A percentile compares a stretch with the other conserved stretches of the same genome.
Conservation (phyloP, 73 alveolate species). For the Stentor coeruleus region DNA sequence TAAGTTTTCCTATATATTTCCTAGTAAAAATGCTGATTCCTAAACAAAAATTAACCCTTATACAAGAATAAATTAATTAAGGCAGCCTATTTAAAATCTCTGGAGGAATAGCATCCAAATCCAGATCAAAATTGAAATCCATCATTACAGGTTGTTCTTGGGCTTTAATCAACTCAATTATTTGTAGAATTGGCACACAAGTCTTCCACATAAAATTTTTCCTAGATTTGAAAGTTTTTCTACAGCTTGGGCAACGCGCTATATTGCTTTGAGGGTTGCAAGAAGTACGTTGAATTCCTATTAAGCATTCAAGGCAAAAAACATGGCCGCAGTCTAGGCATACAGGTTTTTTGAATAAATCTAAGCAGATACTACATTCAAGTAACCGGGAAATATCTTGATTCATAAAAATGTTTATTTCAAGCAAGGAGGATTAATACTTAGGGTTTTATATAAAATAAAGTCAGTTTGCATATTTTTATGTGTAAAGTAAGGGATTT, state of each 20-base stretch:
- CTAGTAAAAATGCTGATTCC: too few relatives aligned
- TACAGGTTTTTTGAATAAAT: constrained; percentile 11
- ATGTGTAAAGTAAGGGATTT: too few relatives aligned
- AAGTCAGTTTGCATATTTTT: too few relatives aligned
- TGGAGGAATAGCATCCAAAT: neutral
- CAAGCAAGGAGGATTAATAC: too few relatives aligned
- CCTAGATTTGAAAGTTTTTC: neutral
- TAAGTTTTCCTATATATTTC: too few relatives aligned
- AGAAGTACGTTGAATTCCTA: neutral
- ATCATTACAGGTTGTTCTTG: neutral
- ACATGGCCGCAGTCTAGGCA: constrained; percentile 24
- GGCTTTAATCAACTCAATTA: neutral
- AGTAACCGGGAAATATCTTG: too few relatives aligned
- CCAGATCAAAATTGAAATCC: neutral
- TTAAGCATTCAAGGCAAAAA: constrained; percentile 13
- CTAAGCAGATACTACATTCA: constrained; percentile 28
- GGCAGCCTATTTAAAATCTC: too few relatives aligned
- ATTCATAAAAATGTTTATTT: too few relatives aligned
- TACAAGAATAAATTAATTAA: too few relatives aligned
- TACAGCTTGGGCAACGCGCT: constrained; percentile 15
- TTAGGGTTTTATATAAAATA: too few relatives aligned
- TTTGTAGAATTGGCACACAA: neutral
- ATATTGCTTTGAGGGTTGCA: neutral
- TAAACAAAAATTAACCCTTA: too few relatives aligned
- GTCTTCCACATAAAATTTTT: neutral